A percentile compares a stretch with the other conserved stretches of the same genome.
phyloP scores from a whole-genome alignment of 768 basidiomycete species.

The Hemileccinum rubropunctum region DNA sequence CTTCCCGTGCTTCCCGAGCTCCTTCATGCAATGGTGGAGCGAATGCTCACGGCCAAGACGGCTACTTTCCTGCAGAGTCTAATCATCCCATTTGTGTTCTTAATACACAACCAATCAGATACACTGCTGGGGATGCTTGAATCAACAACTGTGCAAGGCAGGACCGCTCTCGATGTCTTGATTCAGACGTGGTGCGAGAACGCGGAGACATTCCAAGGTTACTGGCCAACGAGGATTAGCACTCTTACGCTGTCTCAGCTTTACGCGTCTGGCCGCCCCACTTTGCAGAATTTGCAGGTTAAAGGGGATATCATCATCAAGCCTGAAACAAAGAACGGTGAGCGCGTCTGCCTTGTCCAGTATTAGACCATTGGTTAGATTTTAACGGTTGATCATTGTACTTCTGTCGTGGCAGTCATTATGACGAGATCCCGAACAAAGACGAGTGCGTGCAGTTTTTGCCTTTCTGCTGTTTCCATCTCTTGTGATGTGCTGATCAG shows the following conservation, averaged over 20 bases:
- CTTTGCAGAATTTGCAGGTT: slow-evolving; percentile 66
- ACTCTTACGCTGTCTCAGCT: slow-evolving; percentile 78
- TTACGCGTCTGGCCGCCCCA: slow-evolving; percentile 62
- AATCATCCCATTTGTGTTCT: slow-evolving; percentile 89
- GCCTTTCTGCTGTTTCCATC: slow-evolving; percentile 2
- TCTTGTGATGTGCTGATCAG: neutral
- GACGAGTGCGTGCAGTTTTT: slow-evolving; percentile 55
- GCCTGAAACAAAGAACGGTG: slow-evolving; percentile 77
- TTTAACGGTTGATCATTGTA: slow-evolving; percentile 20
- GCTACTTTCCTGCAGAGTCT: slow-evolving; percentile 92
- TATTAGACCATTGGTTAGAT: slow-evolving; percentile 5
- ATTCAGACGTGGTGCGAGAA: slow-evolving; percentile 94
- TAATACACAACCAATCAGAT: slow-evolving; percentile 84
- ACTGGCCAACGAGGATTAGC: slow-evolving; percentile 88
- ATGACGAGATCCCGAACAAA: slow-evolving; percentile 94
- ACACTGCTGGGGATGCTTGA: slow-evolving; percentile 78
- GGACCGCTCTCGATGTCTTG: slow-evolving; percentile 80
- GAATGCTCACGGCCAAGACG: slow-evolving; percentile 84
- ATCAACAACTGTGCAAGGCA: slow-evolving; percentile 53
- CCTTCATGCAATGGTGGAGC: slow-evolving; percentile 74
- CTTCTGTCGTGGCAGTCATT: slow-evolving; percentile 60
- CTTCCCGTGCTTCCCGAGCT: slow-evolving; percentile 86
- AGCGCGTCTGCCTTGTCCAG: slow-evolving; percentile 30
- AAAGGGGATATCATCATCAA: slow-evolving; percentile 92
- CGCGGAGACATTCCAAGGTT: slow-evolving; percentile 90